These are phyloP conservation scores for Usnea hakonensis DNA, from an alignment of 495 filamentous ascomycete species.

Conservation along the genomic window DNA sequence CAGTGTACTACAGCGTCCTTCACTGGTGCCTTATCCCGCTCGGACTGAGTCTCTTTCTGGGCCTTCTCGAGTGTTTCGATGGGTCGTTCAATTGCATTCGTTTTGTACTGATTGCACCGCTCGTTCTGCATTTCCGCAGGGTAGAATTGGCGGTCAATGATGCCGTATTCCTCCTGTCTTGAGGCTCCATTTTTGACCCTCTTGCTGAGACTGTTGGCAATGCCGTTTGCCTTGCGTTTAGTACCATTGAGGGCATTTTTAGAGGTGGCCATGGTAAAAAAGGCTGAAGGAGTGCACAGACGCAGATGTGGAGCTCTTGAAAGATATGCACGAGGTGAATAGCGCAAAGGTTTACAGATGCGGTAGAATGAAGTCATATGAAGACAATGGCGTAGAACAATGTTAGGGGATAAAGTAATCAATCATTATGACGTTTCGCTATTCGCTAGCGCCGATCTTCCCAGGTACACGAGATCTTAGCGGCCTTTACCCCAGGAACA, in stretches of 20 bases:
- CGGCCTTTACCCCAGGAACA: not conserved
- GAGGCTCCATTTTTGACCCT: constrained; percentile 16
- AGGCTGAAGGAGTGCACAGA: not conserved
- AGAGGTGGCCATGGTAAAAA: constrained; percentile 7
- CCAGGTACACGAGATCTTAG: not conserved
- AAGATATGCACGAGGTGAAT: not conserved
- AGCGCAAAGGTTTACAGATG: not conserved
- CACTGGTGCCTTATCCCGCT: constrained; percentile 32
- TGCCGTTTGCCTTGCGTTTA: constrained; percentile 20
- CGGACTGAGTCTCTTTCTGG: constrained; percentile 20
- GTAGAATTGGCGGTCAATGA: constrained; percentile 74
- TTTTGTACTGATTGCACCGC: constrained; percentile 63
- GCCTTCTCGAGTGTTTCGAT: constrained; percentile 54
- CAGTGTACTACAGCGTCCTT: constrained; percentile 73
- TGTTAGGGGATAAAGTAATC: not conserved
- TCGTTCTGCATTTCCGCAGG: constrained; percentile 76
- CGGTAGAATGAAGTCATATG: not conserved
- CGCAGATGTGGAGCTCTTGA: not conserved
- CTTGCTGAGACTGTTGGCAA: constrained; percentile 13
- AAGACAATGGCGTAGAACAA: not conserved
- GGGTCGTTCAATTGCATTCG: constrained; percentile 57
- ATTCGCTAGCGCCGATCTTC: not conserved
- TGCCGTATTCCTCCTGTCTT: constrained; percentile 55
- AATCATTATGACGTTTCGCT: not conserved
- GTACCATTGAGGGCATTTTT: not conserved